phyloP scores from a whole-genome alignment of 495 filamentous ascomycete genomes.

The Trichocladium uniseriatum region DNA sequence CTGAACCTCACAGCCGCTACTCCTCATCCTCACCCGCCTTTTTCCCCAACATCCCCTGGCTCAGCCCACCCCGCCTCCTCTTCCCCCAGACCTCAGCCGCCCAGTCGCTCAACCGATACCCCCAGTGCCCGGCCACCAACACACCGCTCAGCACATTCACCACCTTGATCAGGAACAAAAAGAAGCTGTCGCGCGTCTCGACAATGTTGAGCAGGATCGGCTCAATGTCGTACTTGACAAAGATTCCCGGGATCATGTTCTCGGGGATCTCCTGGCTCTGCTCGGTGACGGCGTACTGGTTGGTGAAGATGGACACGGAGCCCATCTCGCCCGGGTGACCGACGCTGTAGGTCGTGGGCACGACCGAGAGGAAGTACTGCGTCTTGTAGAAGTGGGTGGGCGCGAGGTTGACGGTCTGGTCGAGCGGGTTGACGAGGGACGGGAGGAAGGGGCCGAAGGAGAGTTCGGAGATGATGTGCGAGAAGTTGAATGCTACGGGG shows the following conservation, averaged over 20 bases:
- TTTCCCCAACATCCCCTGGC: conserved; percentile 48
- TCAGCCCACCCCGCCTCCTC: conserved; percentile 37
- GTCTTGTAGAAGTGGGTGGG: conserved; percentile 78
- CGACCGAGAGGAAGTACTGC: conserved; percentile 96
- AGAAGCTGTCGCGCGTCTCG: conserved; percentile 66
- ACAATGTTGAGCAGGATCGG: conserved; percentile 79
- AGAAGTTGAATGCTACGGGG: conserved; percentile 83
- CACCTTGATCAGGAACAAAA: conserved; percentile 66
- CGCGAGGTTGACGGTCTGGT: conserved; percentile 73
- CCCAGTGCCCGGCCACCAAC: conserved; percentile 53
- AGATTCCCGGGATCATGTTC: conserved; percentile 75
- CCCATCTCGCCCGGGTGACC: conserved; percentile 24
- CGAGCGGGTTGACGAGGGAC: conserved; percentile 85
- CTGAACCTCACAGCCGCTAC: too few species aligned
- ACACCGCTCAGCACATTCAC: conserved; percentile 54
- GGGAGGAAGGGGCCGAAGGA: conserved; percentile 96
- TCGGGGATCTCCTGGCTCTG: conserved; percentile 62
- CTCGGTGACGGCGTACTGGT: conserved; percentile 95
- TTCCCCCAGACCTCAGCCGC: conserved; percentile 40
- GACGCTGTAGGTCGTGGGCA: conserved; percentile 87
- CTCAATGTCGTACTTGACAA: conserved; percentile 99
- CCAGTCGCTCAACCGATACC: conserved; percentile 47
- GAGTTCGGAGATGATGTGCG: conserved; percentile 91
- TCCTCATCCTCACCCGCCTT: conserved; percentile 6
- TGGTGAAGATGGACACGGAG: conserved; percentile 64